Evolutionary conservation across 176 grass and related monocot genomes (phyloP).

Genomic region (Musa schizocarpa): DNA sequence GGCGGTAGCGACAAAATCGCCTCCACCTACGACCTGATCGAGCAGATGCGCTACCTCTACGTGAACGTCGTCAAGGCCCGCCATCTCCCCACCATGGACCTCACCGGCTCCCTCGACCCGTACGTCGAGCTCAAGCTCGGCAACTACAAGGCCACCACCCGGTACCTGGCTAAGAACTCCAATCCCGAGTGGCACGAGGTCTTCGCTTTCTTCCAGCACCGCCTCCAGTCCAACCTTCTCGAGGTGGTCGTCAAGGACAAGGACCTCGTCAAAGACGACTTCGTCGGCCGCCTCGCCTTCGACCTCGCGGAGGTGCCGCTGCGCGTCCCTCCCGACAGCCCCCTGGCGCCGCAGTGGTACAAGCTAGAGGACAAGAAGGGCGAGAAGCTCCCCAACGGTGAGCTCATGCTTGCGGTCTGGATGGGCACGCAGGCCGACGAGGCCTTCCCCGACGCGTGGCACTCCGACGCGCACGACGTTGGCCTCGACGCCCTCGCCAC

Average conservation of each 20-base stretch:
- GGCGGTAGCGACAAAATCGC: conserved; percentile 40
- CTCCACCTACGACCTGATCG: conserved; percentile 73
- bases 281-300: conserved; percentile 50
- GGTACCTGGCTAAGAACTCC: conserved; percentile 48
- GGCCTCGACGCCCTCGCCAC: conserved; percentile 15
- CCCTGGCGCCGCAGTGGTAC: conserved; percentile 80
- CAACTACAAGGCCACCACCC: conserved; percentile 57
- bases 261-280: conserved; percentile 53
- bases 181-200: conserved; percentile 72
- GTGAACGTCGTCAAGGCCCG: conserved; percentile 70
- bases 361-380: conserved; percentile 32
- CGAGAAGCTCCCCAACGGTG: conserved; percentile 49
- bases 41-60: conserved; percentile 52
- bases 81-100: conserved; percentile 51
- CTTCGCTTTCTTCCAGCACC: conserved; percentile 63
- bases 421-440: conserved; percentile 76
- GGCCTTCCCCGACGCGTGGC: conserved; percentile 65
- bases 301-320: conserved; percentile 44
- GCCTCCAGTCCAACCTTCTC: conserved; percentile 38
- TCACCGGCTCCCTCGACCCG: conserved; percentile 72
- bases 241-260: conserved; percentile 75
- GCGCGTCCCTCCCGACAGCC: conserved; percentile 59
- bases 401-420: conserved; percentile 75
- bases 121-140: conserved; percentile 80
- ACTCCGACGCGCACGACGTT: conserved; percentile 58